phyloP scores from a whole-genome alignment of 2,329 filamentous ascomycete species.

The Polychaeton citri region DNA sequence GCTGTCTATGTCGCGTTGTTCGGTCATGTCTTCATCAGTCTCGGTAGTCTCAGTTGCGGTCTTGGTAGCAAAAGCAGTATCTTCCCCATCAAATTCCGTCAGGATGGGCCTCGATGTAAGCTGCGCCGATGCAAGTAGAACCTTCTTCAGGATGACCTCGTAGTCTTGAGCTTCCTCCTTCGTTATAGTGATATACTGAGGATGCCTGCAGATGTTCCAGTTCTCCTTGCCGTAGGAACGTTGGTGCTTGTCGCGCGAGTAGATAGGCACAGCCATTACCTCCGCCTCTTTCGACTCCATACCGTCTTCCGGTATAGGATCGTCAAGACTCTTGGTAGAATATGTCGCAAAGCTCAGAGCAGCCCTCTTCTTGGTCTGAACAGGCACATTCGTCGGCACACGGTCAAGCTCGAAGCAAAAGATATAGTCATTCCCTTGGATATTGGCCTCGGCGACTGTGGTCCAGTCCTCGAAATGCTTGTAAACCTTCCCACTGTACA shows the following conservation, averaged over 20 bases:
- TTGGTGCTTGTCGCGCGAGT: constrained; percentile 39
- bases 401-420: constrained; percentile 67
- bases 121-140: constrained; percentile 61
- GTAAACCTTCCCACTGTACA: constrained; percentile 75
- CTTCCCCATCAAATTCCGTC: constrained; percentile 27
- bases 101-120: constrained; percentile 61
- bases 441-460: constrained; percentile 56
- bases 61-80: not conserved
- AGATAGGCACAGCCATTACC: constrained; percentile 55
- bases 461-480: constrained; percentile 62
- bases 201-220: constrained; percentile 20
- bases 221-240: constrained; percentile 29
- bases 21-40: not conserved
- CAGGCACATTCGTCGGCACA: constrained; percentile 63
- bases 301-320: constrained; percentile 29
- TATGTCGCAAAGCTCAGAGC: constrained; percentile 38
- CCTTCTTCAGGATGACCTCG: constrained; percentile 64
- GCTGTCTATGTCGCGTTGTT: not conserved
- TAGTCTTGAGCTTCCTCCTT: constrained; percentile 57
- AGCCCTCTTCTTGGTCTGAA: constrained; percentile 32
- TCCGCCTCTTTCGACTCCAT: constrained; percentile 52
- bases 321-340: constrained; percentile 21
- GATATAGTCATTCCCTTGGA: constrained; percentile 48
- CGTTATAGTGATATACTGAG: constrained; percentile 59
- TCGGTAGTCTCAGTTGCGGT: not conserved